Evolutionary conservation across 345 rosid genomes (phyloP), one percentile per base, ranked within the genome.

Genomic region (Erodium maritimum): DNA sequence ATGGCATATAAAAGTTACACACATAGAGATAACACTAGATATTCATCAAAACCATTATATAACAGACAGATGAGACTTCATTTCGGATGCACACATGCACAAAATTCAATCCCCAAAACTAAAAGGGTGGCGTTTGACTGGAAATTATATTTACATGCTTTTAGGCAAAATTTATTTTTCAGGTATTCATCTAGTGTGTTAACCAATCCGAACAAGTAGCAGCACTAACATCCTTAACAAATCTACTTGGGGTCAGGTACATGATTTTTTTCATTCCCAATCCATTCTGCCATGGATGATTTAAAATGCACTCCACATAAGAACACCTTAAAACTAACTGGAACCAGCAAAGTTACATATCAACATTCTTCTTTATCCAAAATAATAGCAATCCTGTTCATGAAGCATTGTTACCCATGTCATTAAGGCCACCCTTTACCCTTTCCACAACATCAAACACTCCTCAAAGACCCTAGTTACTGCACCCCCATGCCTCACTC

Each of bases 1-100:
- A 65, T 34, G 61, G 54, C 61, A 59, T 52, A 59, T 52, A 61
- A 56, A 62, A 53, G 54, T 52, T 66, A 50, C 57, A 29, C 50
- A 50, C 66, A 64, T 8, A 61, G 10, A 67, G 61, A n/a, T n/a
- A 57, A 42, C 25, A 21, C 58, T 62, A 16, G 19, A 57, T 55
- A 55, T 10, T 19, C 18, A n/a, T 24, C 12, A 33, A 60, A 17
- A 50, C 22, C 55, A 23, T 50, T 50, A 50, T 24, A 17, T 23
- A 24, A 25, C 37, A 51, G 53, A 22, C 25, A 18, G 1, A 23
- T 46, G 29, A 19, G 22, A 19, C 1, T 33, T 37, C 33, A 22
- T 8, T 29, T 29, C 8, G 34, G 34, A 8, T 29, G 34, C 34
- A 29, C 34, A 29, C 3, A 29, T 37, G 13, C 46, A 37, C 14